Evolutionary conservation across 768 basidiomycete species (phyloP).

Genomic region (Filobasidium floriforme): DNA sequence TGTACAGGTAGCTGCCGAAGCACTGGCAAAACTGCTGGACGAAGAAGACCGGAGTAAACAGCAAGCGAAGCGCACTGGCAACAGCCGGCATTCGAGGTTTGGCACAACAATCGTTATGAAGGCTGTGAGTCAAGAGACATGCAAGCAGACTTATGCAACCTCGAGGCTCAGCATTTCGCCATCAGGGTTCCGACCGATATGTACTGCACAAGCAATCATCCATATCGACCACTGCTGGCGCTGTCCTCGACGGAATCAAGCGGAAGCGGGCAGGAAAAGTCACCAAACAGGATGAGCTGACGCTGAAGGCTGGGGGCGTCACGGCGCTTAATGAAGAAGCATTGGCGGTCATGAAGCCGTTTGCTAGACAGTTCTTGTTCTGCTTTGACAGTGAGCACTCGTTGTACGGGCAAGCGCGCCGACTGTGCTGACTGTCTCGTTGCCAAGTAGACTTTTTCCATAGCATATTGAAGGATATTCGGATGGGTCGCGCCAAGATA

Average conservation of each 20-base stretch:
- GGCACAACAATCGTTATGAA: constrained; percentile 86
- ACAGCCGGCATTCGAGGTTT: constrained; percentile 85
- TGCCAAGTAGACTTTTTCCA: constrained; percentile 66
- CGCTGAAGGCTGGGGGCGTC: constrained; percentile 9
- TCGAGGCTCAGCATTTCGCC: neutral
- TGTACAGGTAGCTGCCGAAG: constrained; percentile 54
- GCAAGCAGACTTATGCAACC: neutral
- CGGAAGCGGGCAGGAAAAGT: constrained; percentile 28
- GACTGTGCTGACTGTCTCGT: neutral
- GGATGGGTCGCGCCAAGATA: constrained; percentile 81
- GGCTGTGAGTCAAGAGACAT: constrained; percentile 44
- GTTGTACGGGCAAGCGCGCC: constrained; percentile 6
- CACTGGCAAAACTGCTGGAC: constrained; percentile 66
- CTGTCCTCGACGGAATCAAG: constrained; percentile 40
- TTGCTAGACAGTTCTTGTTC: constrained; percentile 68
- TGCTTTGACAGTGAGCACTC: constrained; percentile 72
- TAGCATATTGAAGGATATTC: constrained; percentile 82
- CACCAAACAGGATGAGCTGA: constrained; percentile 31
- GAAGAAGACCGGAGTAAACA: constrained; percentile 63
- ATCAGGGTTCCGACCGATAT: constrained; percentile 45
- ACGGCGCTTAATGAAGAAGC: constrained; percentile 43
- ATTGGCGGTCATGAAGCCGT: constrained; percentile 52
- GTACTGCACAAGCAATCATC: constrained; percentile 82
- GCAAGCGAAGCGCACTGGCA: constrained; percentile 52
- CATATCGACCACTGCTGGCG: constrained; percentile 50